Base-by-base conservation (phyloP, 2,329 filamentous ascomycete genomes). In the Penicillium sp. region DNA sequence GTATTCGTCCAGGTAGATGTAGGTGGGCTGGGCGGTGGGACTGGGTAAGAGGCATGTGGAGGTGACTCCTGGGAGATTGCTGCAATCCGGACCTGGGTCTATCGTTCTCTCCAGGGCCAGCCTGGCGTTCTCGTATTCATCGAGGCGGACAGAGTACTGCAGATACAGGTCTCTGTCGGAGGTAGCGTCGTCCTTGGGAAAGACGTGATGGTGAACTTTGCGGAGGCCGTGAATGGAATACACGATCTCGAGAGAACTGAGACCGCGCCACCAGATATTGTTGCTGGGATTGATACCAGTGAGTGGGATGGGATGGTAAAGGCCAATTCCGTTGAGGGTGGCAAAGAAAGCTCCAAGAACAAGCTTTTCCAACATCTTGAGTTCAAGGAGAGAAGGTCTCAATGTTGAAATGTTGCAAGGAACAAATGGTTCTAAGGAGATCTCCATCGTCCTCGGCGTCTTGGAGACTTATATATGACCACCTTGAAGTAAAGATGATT, bases 231-330 rank as follows among this genome's bases (percentile, higher is more conserved):
- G 22, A n/a, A 50, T 25, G n/a, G 47, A 27, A 6, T 12, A 37
- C 1, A 18, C 47, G 18, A 50, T 30, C 19, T 50, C 47, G 1
- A 50, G n/a, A 25, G 47, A 50, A 22, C 11, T 25, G 27, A 50
- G 9, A 14, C 29, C n/a, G 3, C 47, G 36, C 41, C 28, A 35
- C 2, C 45, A 16, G 16, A 39, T 29, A 2, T 22, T 16, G 16
- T 29, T 50, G 16, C 35, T 28, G 13, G 41, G 41, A 8, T 0
- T 46, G 16, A 49, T 3, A 10, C 41, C 30, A 3, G 46, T 49
- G 5, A 46, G 16, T 1, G 47, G 47, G 12, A 50, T 11, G 2
- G 47, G 29, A 25, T 46, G 35, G 35, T 42, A 45, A 10, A 50
- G 1, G 10, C 47, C 41, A 29, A 50, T 39, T 11, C 22, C 16